These are phyloP conservation scores for Petasospora rhodanensis DNA, from an alignment of 1,139 yeast species.

Conservation along the genomic window DNA sequence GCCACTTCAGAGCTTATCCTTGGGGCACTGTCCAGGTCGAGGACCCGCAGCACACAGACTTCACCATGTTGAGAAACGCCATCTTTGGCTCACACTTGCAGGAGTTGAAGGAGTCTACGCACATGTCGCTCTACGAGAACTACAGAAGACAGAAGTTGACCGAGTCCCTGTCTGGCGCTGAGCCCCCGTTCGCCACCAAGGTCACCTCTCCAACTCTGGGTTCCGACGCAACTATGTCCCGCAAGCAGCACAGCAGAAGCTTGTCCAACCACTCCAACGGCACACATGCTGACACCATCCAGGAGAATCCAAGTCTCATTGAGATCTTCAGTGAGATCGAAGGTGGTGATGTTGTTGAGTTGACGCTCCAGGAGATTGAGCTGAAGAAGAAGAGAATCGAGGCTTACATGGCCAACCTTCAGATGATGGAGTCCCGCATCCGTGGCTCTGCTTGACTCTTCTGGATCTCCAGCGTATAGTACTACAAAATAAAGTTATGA, in stretches of 20 bases:
- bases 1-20: slow-evolving; percentile 37
- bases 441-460: slow-evolving; percentile 3
- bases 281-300: not conserved
- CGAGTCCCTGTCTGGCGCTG: not conserved
- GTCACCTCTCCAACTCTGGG: not conserved
- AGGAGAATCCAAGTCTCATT: not conserved
- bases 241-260: too few relatives aligned
- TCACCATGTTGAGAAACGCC: slow-evolving; percentile 60
- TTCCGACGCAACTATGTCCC: too few relatives aligned
- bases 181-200: not conserved
- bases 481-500: too few relatives aligned
- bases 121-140: slow-evolving; percentile 60
- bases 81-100: slow-evolving; percentile 73
- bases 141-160: slow-evolving; percentile 65
- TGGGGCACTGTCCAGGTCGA: slow-evolving; percentile 46
- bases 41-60: slow-evolving; percentile 57
- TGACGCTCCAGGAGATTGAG: slow-evolving; percentile 19
- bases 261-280: not conserved
- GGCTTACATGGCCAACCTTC: slow-evolving; percentile 17
- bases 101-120: slow-evolving; percentile 69
- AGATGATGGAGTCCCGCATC: slow-evolving; percentile 16
- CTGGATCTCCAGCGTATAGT: too few relatives aligned
- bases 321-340: slow-evolving; percentile 4
- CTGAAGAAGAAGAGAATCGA: slow-evolving; percentile 18
- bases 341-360: slow-evolving; percentile 7